These are phyloP conservation scores for Suillus occidentalis DNA, from an alignment of 768 basidiomycete genomes.

Conservation along the genomic window DNA sequence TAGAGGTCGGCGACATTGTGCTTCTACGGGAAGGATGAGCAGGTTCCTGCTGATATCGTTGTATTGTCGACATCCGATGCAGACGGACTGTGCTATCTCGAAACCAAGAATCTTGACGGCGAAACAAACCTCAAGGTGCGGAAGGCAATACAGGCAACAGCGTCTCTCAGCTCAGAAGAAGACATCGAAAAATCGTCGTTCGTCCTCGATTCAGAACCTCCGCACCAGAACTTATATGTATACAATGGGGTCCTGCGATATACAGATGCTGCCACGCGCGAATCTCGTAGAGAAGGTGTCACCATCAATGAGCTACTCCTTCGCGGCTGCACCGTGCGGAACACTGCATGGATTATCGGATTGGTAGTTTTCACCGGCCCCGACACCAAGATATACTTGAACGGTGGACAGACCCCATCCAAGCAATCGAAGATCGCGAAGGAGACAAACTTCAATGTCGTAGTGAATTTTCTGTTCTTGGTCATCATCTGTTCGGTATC, in stretches of 20 bases:
- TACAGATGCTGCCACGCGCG: slow-evolving; percentile 50
- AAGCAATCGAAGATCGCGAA: slow-evolving; percentile 97
- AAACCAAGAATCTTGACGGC: slow-evolving; percentile 97
- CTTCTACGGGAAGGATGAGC: slow-evolving; percentile 90
- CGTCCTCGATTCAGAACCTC: slow-evolving; percentile 88
- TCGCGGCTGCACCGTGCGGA: slow-evolving; percentile 86
- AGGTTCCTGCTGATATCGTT: slow-evolving; percentile 94
- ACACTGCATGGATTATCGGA: slow-evolving; percentile 91
- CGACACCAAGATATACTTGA: slow-evolving; percentile 91
- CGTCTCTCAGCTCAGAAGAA: slow-evolving; percentile 77
- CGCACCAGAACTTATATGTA: slow-evolving; percentile 89
- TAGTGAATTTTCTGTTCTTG: slow-evolving; percentile 88
- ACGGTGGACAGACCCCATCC: slow-evolving; percentile 91
- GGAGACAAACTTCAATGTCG: slow-evolving; percentile 97
- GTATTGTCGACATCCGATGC: slow-evolving; percentile 90
- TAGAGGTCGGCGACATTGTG: slow-evolving; percentile 96
- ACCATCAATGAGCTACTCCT: slow-evolving; percentile 92
- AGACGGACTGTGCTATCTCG: slow-evolving; percentile 91
- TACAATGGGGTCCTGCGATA: slow-evolving; percentile 88
- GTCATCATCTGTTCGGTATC: slow-evolving; percentile 73
- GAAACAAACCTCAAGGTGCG: slow-evolving; percentile 96
- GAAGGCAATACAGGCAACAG: slow-evolving; percentile 72
- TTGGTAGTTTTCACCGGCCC: slow-evolving; percentile 92
- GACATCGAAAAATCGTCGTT: slow-evolving; percentile 88
- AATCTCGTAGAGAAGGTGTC: slow-evolving; percentile 64